phyloP scores from a whole-genome alignment of 2,329 filamentous ascomycete species.

The Chalaropsis ovoidea region DNA sequence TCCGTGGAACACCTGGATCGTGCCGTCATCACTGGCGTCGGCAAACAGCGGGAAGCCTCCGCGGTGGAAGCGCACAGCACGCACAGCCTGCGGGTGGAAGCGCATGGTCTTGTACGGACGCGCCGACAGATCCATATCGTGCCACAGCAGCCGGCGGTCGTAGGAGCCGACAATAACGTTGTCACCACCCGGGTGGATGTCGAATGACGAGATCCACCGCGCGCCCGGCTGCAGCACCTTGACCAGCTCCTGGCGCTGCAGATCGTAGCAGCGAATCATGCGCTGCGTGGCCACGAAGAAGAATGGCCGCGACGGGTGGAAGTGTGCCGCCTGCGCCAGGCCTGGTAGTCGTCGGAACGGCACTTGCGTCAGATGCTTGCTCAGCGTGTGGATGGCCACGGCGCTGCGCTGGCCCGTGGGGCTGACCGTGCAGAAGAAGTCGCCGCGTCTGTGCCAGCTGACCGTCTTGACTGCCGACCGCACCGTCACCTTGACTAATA shows the following conservation, averaged over 20 bases:
- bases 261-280: conserved; percentile 84
- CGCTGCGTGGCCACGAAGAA: conserved; percentile 96
- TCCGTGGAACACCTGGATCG: conserved; percentile 90
- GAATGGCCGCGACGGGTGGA: conserved; percentile 84
- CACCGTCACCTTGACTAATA: conserved; percentile 71
- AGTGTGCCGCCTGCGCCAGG: conserved; percentile 75
- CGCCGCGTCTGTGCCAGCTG: conserved; percentile 85
- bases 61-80: conserved; percentile 78
- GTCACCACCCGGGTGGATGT: conserved; percentile 85
- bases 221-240: conserved; percentile 91
- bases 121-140: conserved; percentile 84
- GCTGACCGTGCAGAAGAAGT: conserved; percentile 88
- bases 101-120: conserved; percentile 93
- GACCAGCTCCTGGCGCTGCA: conserved; percentile 80
- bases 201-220: conserved; percentile 85
- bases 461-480: conserved; percentile 75
- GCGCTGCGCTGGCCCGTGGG: conserved; percentile 67
- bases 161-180: conserved; percentile 93
- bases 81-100: conserved; percentile 87
- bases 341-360: conserved; percentile 74
- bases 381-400: conserved; percentile 88
- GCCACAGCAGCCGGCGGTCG: conserved; percentile 88
- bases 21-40: conserved; percentile 89
- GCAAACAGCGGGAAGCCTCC: conserved; percentile 74
- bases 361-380: conserved; percentile 87